Conservation (phyloP, 2,329 filamentous ascomycete genomes). For the Scopulariopsis brevicaulis region DNA sequence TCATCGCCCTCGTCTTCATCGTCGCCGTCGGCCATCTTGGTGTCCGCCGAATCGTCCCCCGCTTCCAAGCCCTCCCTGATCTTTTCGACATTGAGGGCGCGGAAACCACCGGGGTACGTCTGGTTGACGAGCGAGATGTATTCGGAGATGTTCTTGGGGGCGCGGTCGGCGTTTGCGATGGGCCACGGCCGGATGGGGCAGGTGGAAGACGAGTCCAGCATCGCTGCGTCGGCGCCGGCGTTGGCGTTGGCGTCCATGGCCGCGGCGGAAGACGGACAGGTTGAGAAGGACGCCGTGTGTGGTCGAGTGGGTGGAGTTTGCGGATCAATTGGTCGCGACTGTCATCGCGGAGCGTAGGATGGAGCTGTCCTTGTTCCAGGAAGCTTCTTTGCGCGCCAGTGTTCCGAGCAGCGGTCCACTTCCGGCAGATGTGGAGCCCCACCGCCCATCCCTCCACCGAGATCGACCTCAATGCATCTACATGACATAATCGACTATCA, state of each 20-base stretch:
- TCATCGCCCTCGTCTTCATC: constrained; percentile 30
- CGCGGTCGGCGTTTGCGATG: constrained; percentile 39
- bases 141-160: constrained; percentile 52
- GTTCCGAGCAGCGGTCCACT: not conserved
- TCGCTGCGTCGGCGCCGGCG: not conserved
- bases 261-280: not conserved
- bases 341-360: not conserved
- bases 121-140: constrained; percentile 70
- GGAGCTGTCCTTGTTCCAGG: not conserved
- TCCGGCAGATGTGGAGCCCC: not conserved
- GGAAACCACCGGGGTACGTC: constrained; percentile 67
- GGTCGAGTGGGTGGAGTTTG: not conserved
- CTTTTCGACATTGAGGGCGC: constrained; percentile 62
- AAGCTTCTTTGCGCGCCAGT: not conserved
- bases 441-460: not conserved
- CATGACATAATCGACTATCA: not conserved
- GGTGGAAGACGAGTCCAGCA: constrained; percentile 1
- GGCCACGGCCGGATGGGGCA: constrained; percentile 10
- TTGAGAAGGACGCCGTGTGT: not conserved
- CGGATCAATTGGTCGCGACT: not conserved
- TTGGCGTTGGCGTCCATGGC: not conserved
- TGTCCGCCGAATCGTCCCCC: constrained; percentile 32
- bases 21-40: constrained; percentile 33
- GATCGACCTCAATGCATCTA: not conserved
- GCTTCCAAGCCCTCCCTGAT: constrained; percentile 46